Percentiles rank a stretch among this genome's conserved stretches.
These are phyloP conservation scores for Candolleomyces eurysporus DNA, from an alignment of 768 basidiomycete genomes.

Conservation along the genomic window DNA sequence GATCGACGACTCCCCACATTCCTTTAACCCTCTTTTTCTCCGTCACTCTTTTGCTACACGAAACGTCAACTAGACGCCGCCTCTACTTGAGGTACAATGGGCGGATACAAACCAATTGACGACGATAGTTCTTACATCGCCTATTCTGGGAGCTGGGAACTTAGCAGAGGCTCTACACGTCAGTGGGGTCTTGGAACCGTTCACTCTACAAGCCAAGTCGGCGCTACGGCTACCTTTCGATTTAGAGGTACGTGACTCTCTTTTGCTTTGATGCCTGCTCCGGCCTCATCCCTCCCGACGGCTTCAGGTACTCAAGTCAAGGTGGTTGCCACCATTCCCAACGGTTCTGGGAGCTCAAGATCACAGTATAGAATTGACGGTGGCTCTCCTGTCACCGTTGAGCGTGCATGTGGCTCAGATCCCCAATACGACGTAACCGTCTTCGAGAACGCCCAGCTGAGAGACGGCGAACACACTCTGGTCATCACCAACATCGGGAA, in stretches of 20 bases:
- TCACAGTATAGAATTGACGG: conserved; percentile 17
- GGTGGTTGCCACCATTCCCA: conserved; percentile 19
- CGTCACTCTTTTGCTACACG: no score
- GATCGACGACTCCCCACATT: no score
- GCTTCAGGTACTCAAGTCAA: neutral
- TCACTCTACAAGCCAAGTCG: conserved; percentile 14
- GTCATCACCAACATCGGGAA: conserved; percentile 15
- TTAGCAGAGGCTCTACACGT: conserved; percentile 15
- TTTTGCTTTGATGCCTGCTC: neutral
- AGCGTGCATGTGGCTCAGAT: conserved; percentile 15
- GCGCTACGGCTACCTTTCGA: conserved; percentile 23
- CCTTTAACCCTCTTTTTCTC: no score
- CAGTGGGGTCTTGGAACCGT: conserved; percentile 16
- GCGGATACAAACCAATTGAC: neutral
- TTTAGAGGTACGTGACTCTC: conserved; percentile 14
- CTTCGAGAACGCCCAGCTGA: conserved; percentile 11
- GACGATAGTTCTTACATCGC: conserved; percentile 2
- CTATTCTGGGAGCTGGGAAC: conserved; percentile 16
- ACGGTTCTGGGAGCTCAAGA: conserved; percentile 14
- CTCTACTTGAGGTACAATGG: no score
- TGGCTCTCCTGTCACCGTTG: conserved; percentile 6
- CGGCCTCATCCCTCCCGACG: neutral
- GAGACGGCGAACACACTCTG: conserved; percentile 15
- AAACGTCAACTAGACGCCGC: no score
- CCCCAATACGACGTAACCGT: conserved; percentile 16